Evolutionary conservation across 1,284 basidiomycete genomes (phyloP).

Genomic region (Tylopilus sp.): DNA sequence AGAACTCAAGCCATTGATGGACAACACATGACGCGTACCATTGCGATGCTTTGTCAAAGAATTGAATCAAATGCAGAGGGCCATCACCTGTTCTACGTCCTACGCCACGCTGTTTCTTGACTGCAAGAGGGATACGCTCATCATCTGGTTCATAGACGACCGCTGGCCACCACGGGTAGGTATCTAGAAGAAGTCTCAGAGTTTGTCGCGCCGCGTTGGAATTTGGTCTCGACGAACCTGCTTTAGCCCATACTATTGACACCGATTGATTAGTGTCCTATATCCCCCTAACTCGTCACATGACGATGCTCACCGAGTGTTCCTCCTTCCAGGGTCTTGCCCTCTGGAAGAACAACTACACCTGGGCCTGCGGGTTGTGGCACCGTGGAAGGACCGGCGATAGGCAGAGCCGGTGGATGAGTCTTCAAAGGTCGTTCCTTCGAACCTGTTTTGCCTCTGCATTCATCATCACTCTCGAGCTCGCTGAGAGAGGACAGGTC

Average conservation of each 20-base stretch:
- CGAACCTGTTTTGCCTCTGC: background rate
- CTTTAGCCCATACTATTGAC: constrained; percentile 59
- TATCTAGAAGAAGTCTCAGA: constrained; percentile 36
- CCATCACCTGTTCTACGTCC: constrained; percentile 33
- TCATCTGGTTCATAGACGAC: constrained; percentile 53
- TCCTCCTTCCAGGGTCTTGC: constrained; percentile 41
- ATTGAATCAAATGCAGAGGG: constrained; percentile 55
- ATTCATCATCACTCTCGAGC: constrained; percentile 28
- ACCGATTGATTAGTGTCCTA: constrained; percentile 1
- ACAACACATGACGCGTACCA: constrained; percentile 42
- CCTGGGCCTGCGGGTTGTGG: constrained; percentile 22
- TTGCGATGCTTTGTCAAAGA: constrained; percentile 57
- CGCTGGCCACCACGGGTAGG: constrained; percentile 66
- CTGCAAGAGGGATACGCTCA: constrained; percentile 45
- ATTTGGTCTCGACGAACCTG: constrained; percentile 31
- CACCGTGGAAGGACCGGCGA: constrained; percentile 5
- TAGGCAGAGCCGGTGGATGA: constrained; percentile 1
- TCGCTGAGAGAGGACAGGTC: constrained; percentile 31
- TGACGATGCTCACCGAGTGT: constrained; percentile 45
- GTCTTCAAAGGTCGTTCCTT: background rate
- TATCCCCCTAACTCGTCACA: constrained; percentile 6
- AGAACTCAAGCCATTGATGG: background rate
- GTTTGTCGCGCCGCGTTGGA: background rate
- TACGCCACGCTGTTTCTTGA: constrained; percentile 39
- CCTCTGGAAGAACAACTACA: constrained; percentile 26